These are phyloP conservation scores for Chrysanthemum makinoi DNA, from an alignment of 129 eudicot genomes.

Conservation along the genomic window DNA sequence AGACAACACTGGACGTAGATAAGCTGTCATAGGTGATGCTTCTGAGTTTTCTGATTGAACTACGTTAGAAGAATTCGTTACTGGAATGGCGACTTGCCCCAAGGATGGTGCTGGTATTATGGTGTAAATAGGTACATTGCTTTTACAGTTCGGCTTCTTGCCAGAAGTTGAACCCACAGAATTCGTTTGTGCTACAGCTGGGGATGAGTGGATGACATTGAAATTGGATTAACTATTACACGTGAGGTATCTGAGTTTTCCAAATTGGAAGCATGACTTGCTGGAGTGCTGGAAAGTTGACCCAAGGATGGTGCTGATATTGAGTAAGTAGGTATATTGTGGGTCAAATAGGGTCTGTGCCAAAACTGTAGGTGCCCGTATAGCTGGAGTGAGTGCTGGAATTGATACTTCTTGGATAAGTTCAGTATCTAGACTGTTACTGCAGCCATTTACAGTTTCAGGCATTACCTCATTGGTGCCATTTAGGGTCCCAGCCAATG, in stretches of 20 bases:
- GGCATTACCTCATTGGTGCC: too few relatives aligned
- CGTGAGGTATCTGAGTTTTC: neutral
- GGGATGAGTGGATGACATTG: conserved; percentile 29
- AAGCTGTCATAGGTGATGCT: neutral
- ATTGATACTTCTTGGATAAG: neutral
- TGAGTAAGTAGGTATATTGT: neutral
- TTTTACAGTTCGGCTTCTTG: conserved; percentile 33
- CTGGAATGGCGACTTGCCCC: conserved; percentile 7
- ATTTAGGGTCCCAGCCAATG: too few relatives aligned
- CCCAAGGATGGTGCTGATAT: conserved; percentile 3
- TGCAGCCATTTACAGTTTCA: too few relatives aligned
- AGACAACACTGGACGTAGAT: conserved; percentile 17
- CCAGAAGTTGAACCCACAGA: conserved; percentile 10
- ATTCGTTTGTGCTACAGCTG: conserved; percentile 2
- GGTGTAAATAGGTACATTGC: neutral
- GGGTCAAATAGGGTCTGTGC: conserved; percentile 6
- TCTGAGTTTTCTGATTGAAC: conserved; percentile 6
- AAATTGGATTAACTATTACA: neutral
- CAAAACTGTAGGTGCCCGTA: neutral
- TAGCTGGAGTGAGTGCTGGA: neutral
- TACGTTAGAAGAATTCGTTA: conserved; percentile 21
- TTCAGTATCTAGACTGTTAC: too few relatives aligned
- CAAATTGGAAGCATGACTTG: conserved; percentile 15
- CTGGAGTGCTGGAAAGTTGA: conserved; percentile 6
- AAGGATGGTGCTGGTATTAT: neutral